A percentile compares a stretch with the other conserved stretches of the same genome.
These are phyloP conservation scores for Verticillium isaacii DNA, from an alignment of 2,329 filamentous ascomycete genomes.

Conservation along the genomic window DNA sequence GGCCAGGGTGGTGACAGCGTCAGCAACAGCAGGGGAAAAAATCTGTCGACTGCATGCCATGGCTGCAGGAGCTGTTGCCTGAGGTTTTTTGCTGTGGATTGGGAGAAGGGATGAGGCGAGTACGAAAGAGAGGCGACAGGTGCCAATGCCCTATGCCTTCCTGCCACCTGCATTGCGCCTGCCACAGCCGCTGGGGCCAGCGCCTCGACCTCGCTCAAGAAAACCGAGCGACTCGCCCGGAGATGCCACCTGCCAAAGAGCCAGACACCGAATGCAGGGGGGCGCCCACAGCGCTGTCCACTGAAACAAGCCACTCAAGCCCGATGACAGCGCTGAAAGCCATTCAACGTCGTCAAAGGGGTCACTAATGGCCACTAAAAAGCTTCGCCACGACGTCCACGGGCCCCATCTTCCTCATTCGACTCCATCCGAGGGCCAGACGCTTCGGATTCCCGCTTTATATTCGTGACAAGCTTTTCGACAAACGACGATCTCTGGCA, in stretches of 20 bases:
- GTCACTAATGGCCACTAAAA: conserved; percentile 1
- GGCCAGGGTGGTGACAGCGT: neutral
- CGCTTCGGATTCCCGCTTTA: neutral
- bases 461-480: neutral
- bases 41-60: neutral
- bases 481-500: neutral
- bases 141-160: too few species aligned
- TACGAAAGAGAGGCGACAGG: too few species aligned
- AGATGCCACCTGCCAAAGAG: too few species aligned
- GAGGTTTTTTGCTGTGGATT: too few species aligned
- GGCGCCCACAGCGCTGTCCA: neutral
- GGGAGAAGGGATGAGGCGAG: too few species aligned
- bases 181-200: too few species aligned
- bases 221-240: too few species aligned
- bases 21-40: neutral
- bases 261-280: neutral
- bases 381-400: conserved; percentile 1
- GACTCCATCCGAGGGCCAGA: neutral
- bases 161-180: too few species aligned
- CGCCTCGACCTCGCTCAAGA: too few species aligned
- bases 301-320: neutral
- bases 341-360: neutral
- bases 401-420: neutral
- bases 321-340: neutral
- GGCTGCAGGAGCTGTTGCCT: neutral